A percentile compares a stretch with the other conserved stretches of the same genome.
phyloP scores from a whole-genome alignment of 805 yeast genomes.

The Spathaspora gorwiae region DNA sequence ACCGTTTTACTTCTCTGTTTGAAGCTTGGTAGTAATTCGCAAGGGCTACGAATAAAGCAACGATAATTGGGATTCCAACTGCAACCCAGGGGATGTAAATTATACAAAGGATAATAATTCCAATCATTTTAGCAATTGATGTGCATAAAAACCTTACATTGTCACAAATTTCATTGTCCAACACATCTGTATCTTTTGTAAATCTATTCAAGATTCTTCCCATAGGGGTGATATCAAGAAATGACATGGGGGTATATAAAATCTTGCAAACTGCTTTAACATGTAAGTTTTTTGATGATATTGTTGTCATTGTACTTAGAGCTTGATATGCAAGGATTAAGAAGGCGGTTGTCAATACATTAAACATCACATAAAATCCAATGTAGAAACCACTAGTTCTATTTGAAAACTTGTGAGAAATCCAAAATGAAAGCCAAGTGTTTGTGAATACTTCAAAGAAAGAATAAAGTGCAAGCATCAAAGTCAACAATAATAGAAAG shows the following conservation, averaged over 20 bases:
- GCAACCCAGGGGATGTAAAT: constrained; percentile 76
- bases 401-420: constrained; percentile 44
- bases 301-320: constrained; percentile 43
- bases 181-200: constrained; percentile 75
- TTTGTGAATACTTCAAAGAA: constrained; percentile 54
- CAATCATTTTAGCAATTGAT: constrained; percentile 48
- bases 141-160: constrained; percentile 54
- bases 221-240: constrained; percentile 78
- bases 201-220: constrained; percentile 79
- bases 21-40: constrained; percentile 63
- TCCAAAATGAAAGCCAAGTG: constrained; percentile 81
- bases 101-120: constrained; percentile 59
- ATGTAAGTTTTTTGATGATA: constrained; percentile 53
- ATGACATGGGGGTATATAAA: constrained; percentile 71
- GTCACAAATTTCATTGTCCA: constrained; percentile 71
- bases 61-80: constrained; percentile 54
- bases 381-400: constrained; percentile 53
- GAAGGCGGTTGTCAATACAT: constrained; percentile 42
- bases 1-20: constrained; percentile 69
- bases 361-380: constrained; percentile 61
- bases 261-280: constrained; percentile 51
- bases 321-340: constrained; percentile 38
- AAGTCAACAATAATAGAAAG: constrained; percentile 4
- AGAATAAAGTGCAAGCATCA: constrained; percentile 25
- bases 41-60: constrained; percentile 37